These are phyloP conservation scores for Nematocida sp. DNA, from an alignment of 371 early-diverging fungal genomes.

Conservation along the genomic window DNA sequence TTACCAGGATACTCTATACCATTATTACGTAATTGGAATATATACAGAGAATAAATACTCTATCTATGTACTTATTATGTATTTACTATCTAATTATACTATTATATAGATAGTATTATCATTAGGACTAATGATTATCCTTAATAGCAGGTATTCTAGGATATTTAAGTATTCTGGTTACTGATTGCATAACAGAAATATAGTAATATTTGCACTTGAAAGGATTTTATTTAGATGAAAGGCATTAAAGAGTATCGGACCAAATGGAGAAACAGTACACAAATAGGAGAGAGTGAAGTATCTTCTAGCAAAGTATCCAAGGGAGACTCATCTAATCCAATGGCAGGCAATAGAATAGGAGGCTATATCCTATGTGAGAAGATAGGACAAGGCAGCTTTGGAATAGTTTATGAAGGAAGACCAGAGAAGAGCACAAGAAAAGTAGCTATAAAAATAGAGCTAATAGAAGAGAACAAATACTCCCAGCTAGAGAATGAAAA, in stretches of 20 bases:
- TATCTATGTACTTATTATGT: too few species aligned
- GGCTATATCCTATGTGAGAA: constrained; percentile 38
- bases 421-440: constrained; percentile 74
- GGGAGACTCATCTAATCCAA: constrained; percentile 25
- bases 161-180: too few species aligned
- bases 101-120: too few species aligned
- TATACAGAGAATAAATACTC: not conserved
- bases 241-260: not conserved
- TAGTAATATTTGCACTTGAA: not conserved
- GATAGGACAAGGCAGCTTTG: constrained; percentile 82
- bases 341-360: constrained; percentile 45
- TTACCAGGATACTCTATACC: constrained; percentile 1
- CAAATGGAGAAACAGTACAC: not conserved
- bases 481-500: constrained; percentile 59
- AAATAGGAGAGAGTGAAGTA: not conserved
- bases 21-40: constrained; percentile 28
- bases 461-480: not conserved
- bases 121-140: too few species aligned
- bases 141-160: too few species aligned
- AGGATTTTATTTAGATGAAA: constrained; percentile 12
- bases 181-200: too few species aligned
- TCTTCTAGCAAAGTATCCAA: not conserved
- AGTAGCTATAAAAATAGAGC: constrained; percentile 74
- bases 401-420: constrained; percentile 71
- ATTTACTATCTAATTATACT: too few species aligned